Evolutionary conservation across 805 yeast genomes (phyloP).

Genomic region (Phaffomyces thermotolerans): DNA sequence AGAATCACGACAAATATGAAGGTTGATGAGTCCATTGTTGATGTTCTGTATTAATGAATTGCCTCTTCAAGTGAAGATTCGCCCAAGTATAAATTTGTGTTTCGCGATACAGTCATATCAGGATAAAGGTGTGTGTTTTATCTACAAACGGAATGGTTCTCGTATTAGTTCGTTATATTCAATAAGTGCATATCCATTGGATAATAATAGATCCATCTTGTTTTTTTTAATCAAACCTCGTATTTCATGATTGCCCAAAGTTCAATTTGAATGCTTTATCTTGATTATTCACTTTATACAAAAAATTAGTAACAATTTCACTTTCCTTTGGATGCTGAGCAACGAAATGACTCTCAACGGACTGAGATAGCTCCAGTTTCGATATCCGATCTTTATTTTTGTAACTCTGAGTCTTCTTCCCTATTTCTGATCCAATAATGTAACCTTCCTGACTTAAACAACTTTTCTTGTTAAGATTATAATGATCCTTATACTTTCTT

Average conservation of each 20-base stretch:
- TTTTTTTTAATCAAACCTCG: too few species aligned
- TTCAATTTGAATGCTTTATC: constrained; percentile 37
- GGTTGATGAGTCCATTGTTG: constrained; percentile 47
- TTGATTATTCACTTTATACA: constrained; percentile 78
- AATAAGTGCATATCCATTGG: too few species aligned
- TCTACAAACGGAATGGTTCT: neutral
- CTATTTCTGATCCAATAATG: constrained; percentile 62
- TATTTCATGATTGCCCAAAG: constrained; percentile 15
- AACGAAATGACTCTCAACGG: constrained; percentile 63
- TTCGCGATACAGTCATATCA: too few species aligned
- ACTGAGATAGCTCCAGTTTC: constrained; percentile 52
- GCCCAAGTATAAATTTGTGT: neutral
- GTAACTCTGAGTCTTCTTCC: constrained; percentile 53
- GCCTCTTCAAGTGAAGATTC: neutral
- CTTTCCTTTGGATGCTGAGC: constrained; percentile 60
- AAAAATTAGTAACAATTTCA: constrained; percentile 81
- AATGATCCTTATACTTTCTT: constrained; percentile 59
- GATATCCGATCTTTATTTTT: constrained; percentile 38
- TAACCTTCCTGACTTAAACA: constrained; percentile 64
- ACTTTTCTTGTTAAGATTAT: constrained; percentile 48
- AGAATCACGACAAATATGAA: constrained; percentile 41
- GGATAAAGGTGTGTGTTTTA: too few species aligned
- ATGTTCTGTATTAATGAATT: neutral
- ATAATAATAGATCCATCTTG: too few species aligned
- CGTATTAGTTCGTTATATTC: neutral